phyloP scores from a whole-genome alignment of 1,284 basidiomycete species.

The Ceratobasidium sp. region DNA sequence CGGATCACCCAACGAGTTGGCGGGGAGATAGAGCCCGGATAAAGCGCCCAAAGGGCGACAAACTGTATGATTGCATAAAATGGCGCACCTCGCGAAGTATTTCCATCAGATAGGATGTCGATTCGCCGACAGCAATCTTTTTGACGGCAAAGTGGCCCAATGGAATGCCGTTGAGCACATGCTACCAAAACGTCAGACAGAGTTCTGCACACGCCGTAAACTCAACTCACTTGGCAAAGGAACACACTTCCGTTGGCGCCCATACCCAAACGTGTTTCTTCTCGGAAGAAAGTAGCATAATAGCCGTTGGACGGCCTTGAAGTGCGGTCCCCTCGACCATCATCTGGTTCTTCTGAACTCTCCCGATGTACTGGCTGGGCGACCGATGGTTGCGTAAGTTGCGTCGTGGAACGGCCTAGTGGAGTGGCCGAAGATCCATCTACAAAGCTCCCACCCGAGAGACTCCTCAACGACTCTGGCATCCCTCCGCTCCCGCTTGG shows the following conservation, averaged over 20 bases:
- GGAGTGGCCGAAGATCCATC: conserved; percentile 22
- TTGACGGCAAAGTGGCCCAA: conserved; percentile 90
- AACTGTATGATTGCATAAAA: conserved; percentile 15
- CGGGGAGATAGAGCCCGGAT: conserved; percentile 11
- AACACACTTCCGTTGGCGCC: conserved; percentile 91
- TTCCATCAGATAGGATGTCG: conserved; percentile 83
- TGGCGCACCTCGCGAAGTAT: conserved; percentile 79
- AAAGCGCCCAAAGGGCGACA: neutral
- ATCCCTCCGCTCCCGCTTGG: neutral
- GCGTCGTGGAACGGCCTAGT: conserved; percentile 28
- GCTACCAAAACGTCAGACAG: conserved; percentile 69
- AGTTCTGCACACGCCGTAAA: neutral
- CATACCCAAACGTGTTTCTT: conserved; percentile 62
- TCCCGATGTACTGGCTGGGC: neutral
- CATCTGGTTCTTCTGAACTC: conserved; percentile 47
- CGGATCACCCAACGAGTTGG: conserved; percentile 4
- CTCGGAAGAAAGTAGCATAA: conserved; percentile 61
- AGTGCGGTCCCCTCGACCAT: conserved; percentile 24
- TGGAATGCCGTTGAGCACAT: conserved; percentile 28
- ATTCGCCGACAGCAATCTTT: conserved; percentile 93
- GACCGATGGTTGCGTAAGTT: neutral
- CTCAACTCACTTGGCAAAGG: conserved; percentile 77
- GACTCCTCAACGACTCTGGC: conserved; percentile 16
- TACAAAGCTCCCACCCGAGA: conserved; percentile 19
- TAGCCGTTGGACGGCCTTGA: conserved; percentile 54